These are phyloP conservation scores for Fusarium abutilonis DNA, from an alignment of 2,329 filamentous ascomycete species.

Conservation along the genomic window DNA sequence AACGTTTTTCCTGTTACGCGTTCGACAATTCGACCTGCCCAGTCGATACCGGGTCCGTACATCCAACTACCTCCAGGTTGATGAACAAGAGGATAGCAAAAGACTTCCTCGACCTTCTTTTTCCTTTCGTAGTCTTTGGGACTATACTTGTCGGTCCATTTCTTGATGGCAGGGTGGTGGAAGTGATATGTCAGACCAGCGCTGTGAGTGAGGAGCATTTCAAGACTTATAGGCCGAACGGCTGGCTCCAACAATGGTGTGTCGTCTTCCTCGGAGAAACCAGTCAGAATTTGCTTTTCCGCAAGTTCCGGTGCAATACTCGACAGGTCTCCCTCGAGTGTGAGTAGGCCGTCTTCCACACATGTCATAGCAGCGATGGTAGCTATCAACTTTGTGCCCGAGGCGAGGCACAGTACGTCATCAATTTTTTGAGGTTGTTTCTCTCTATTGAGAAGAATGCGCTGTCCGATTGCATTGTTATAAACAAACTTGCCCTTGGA, in stretches of 20 bases:
- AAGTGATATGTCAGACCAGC: constrained; percentile 60
- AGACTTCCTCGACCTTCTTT: constrained; percentile 55
- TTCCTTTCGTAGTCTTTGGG: constrained; percentile 20
- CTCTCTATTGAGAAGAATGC: constrained; percentile 54
- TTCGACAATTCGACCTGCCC: constrained; percentile 63
- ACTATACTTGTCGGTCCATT: constrained; percentile 50
- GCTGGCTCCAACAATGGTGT: constrained; percentile 50
- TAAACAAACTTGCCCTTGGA: constrained; percentile 53
- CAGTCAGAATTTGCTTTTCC: constrained; percentile 58
- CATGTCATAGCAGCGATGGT: constrained; percentile 64
- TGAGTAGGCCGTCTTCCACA: constrained; percentile 61
- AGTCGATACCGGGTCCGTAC: constrained; percentile 62
- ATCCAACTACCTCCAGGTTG: constrained; percentile 63
- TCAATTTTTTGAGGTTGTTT: constrained; percentile 51
- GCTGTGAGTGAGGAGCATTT: constrained; percentile 62
- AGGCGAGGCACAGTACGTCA: constrained; percentile 51
- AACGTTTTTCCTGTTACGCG: constrained; percentile 55
- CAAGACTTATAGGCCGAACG: constrained; percentile 56
- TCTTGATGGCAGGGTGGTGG: constrained; percentile 49
- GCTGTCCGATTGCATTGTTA: constrained; percentile 52
- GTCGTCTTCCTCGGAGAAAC: constrained; percentile 54
- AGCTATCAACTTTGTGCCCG: constrained; percentile 58
- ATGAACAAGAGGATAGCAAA: constrained; percentile 57
- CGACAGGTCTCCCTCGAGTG: constrained; percentile 58
- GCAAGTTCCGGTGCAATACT: constrained; percentile 59